A percentile compares a stretch with the other conserved stretches of the same genome.
Evolutionary conservation across 1,284 basidiomycete genomes (phyloP).

Genomic region (Thelephora terrestris): DNA sequence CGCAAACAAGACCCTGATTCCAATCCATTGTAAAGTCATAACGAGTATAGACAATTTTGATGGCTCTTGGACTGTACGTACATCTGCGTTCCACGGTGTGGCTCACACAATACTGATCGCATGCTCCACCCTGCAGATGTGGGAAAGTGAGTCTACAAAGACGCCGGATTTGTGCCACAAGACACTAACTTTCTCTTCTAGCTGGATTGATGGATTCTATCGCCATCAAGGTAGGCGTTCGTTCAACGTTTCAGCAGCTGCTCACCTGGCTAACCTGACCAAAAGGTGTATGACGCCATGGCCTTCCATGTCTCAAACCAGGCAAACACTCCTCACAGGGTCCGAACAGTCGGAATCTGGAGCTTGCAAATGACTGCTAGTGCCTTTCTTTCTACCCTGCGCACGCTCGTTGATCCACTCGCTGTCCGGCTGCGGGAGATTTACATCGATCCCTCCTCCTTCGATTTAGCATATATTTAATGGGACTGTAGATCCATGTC

Average conservation of each 20-base stretch:
- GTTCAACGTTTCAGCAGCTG: neutral
- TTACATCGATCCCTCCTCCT: conserved; percentile 19
- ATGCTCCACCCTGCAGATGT: conserved; percentile 42
- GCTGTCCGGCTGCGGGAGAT: conserved; percentile 34
- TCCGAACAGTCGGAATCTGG: conserved; percentile 82
- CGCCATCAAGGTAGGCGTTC: conserved; percentile 49
- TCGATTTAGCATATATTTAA: too few species aligned
- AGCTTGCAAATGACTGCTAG: conserved; percentile 66
- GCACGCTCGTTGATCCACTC: conserved; percentile 47
- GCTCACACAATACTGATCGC: conserved; percentile 15
- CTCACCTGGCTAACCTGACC: neutral
- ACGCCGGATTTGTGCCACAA: neutral
- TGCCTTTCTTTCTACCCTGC: conserved; percentile 49
- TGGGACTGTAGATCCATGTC: too few species aligned
- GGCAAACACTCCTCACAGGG: conserved; percentile 76
- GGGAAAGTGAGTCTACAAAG: conserved; percentile 56
- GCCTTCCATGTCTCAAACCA: conserved; percentile 81
- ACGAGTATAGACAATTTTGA: conserved; percentile 78
- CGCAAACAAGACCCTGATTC: conserved; percentile 84
- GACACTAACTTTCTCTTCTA: conserved; percentile 22
- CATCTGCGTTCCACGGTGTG: conserved; percentile 3
- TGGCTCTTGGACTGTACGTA: conserved; percentile 79
- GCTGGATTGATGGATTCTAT: conserved; percentile 79
- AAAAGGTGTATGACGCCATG: conserved; percentile 80
- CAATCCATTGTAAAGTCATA: conserved; percentile 80